These are phyloP conservation scores for Selaginella moellendorffii DNA, from an alignment of 75 land plant species.

Conservation along the genomic window DNA sequence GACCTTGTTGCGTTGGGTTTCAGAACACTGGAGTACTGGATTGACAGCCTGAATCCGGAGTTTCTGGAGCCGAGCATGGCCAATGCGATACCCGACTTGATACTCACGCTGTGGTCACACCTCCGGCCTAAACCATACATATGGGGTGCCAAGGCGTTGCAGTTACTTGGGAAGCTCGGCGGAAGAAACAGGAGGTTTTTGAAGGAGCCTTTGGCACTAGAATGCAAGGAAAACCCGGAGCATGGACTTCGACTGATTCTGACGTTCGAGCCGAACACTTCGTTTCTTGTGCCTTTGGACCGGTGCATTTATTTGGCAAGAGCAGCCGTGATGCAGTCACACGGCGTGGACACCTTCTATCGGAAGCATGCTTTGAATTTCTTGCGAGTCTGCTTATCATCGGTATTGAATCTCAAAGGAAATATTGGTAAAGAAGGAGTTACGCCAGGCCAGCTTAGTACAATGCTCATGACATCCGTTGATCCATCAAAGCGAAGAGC, in stretches of 20 bases:
- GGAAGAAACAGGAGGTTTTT: constrained; percentile 89
- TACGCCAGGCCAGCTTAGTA: constrained; percentile 48
- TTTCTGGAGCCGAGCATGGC: constrained; percentile 99
- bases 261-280: constrained; percentile 94
- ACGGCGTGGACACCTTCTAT: constrained; percentile 62
- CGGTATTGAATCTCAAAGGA: constrained; percentile 80
- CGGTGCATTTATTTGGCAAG: constrained; percentile 86
- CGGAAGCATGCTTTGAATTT: constrained; percentile 86
- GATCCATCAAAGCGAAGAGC: constrained; percentile 69
- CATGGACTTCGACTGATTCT: constrained; percentile 91
- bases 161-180: constrained; percentile 87
- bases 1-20: constrained; percentile 75
- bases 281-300: constrained; percentile 93
- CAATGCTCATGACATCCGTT: constrained; percentile 47
- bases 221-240: constrained; percentile 98
- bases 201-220: constrained; percentile 88
- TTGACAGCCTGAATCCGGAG: constrained; percentile 97
- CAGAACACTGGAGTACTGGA: constrained; percentile 94
- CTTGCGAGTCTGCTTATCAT: constrained; percentile 73
- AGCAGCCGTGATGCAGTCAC: constrained; percentile 60
- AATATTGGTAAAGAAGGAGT: constrained; percentile 61
- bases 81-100: constrained; percentile 81
- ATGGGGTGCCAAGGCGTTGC: constrained; percentile 83
- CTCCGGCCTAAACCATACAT: constrained; percentile 83
- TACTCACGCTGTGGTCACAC: constrained; percentile 90